phyloP scores from a whole-genome alignment of 2,329 filamentous ascomycete genomes.

The Trichoderma lentiforme region DNA sequence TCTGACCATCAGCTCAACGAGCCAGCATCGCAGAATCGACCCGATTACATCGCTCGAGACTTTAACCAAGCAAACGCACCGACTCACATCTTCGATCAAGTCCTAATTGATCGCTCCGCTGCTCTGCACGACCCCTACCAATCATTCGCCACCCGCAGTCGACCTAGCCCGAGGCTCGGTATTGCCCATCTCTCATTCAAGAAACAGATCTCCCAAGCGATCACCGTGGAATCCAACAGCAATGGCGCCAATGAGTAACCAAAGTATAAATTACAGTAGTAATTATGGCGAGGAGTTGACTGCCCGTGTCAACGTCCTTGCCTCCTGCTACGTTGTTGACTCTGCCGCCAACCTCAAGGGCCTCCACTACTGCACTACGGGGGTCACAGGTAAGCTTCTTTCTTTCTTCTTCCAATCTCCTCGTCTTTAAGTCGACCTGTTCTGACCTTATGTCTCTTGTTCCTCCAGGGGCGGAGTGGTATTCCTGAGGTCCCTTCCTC shows the following conservation, averaged over 20 bases:
- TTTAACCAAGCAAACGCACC: background rate
- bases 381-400: slow-evolving; percentile 64
- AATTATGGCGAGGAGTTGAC: slow-evolving; percentile 69
- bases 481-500: slow-evolving; percentile 87
- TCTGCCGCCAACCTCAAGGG: slow-evolving; percentile 68
- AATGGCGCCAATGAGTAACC: slow-evolving; percentile 70
- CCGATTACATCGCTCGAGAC: background rate
- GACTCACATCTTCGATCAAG: background rate
- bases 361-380: slow-evolving; percentile 94
- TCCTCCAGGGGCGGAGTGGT: slow-evolving; percentile 73
- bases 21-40: background rate
- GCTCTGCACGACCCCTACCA: background rate
- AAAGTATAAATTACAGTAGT: slow-evolving; percentile 67
- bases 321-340: slow-evolving; percentile 87
- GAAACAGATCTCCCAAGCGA: background rate
- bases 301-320: slow-evolving; percentile 72
- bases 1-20: background rate
- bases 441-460: background rate
- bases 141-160: slow-evolving; percentile 15
- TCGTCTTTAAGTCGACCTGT: background rate
- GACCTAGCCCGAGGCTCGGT: slow-evolving; percentile 18
- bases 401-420: background rate
- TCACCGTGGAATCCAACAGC: slow-evolving; percentile 27
- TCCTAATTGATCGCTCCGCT: background rate
- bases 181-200: background rate